Conservation (phyloP, 345 rosid genomes). For the Luvunga scandens region DNA sequence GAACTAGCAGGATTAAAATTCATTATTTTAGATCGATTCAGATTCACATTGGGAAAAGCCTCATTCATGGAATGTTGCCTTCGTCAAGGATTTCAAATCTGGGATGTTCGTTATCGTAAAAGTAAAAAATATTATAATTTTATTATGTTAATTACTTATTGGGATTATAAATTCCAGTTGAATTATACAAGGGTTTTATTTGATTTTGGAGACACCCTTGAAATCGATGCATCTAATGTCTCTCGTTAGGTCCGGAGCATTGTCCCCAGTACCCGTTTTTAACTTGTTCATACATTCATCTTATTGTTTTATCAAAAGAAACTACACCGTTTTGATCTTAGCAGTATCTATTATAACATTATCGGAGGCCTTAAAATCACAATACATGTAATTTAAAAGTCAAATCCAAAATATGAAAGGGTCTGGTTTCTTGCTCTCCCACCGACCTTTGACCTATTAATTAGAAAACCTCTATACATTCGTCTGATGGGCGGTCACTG, state of each 20-base stretch:
- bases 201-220: constrained; percentile 16
- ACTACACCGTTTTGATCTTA: no score
- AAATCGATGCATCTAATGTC: constrained; percentile 14
- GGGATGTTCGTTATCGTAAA: constrained; percentile 1
- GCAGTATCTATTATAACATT: no score
- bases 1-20: background rate
- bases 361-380: background rate
- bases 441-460: background rate
- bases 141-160: background rate
- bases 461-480: no score
- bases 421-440: background rate
- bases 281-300: background rate
- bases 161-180: constrained; percentile 1
- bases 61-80: background rate
- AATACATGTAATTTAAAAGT: no score
- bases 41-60: background rate
- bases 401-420: background rate
- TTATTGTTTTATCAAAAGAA: no score
- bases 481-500: background rate
- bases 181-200: background rate
- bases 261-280: background rate
- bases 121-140: background rate
- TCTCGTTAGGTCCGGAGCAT: background rate
- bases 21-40: background rate
- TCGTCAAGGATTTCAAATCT: constrained; percentile 7